phyloP scores from a whole-genome alignment of 2,329 filamentous ascomycete species.

The Xylaria sp. region DNA sequence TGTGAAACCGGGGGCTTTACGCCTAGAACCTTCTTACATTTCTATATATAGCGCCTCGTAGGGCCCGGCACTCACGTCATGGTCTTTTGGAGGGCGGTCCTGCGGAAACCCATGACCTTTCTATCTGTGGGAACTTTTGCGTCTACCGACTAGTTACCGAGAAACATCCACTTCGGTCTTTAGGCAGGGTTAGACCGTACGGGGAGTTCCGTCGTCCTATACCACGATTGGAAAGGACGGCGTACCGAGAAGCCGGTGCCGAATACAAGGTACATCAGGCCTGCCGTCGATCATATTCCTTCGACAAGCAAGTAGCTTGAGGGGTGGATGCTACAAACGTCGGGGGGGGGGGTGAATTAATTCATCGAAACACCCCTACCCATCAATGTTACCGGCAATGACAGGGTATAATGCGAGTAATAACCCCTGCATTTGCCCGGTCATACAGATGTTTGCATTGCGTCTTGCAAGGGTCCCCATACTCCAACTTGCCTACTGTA shows the following conservation, averaged over 20 bases:
- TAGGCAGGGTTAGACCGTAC: not conserved
- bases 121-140: conserved; percentile 7
- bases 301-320: conserved; percentile 17
- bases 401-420: conserved; percentile 32
- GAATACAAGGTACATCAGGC: conserved; percentile 26
- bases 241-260: conserved; percentile 29
- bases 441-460: conserved; percentile 31
- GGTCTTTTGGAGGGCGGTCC: conserved; percentile 1
- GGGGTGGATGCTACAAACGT: conserved; percentile 20
- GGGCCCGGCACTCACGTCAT: conserved; percentile 12
- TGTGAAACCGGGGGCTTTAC: conserved; percentile 27
- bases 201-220: not conserved
- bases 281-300: conserved; percentile 25
- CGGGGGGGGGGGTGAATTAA: conserved; percentile 28
- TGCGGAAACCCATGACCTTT: not conserved
- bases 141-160: not conserved
- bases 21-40: conserved; percentile 12
- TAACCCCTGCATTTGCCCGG: conserved; percentile 31
- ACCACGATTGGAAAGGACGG: not conserved
- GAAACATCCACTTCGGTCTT: not conserved
- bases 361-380: conserved; percentile 30
- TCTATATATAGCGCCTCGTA: conserved; percentile 33
- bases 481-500: conserved; percentile 23
- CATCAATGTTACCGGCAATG: conserved; percentile 16
- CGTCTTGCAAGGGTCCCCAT: conserved; percentile 24